Evolutionary conservation across 2,329 filamentous ascomycete genomes (phyloP).

Genomic region (Hirsutella minnesotensis): DNA sequence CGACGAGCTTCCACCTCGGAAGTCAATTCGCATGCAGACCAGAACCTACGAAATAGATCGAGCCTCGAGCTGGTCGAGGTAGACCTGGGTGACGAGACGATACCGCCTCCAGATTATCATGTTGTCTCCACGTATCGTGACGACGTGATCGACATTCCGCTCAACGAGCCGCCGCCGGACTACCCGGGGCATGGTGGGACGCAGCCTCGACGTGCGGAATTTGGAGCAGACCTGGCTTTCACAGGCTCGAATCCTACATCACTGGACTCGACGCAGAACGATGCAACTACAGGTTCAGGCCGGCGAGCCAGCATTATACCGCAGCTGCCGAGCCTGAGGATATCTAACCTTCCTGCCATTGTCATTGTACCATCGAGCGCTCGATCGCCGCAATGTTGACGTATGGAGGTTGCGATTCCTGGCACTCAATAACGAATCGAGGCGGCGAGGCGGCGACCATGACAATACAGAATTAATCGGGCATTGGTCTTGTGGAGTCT

Average conservation of each 20-base stretch:
- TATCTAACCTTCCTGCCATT: constrained; percentile 41
- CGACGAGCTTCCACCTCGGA: constrained; percentile 29
- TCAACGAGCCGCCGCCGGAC: constrained; percentile 37
- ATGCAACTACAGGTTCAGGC: neutral
- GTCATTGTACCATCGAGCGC: constrained; percentile 8
- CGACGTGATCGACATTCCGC: constrained; percentile 27
- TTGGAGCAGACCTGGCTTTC: neutral
- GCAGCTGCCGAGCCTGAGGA: constrained; percentile 39
- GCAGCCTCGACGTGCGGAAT: constrained; percentile 7
- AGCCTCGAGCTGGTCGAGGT: constrained; percentile 41
- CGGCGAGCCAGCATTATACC: constrained; percentile 29
- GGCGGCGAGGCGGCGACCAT: no score
- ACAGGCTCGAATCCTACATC: no score
- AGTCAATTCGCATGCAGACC: constrained; percentile 21
- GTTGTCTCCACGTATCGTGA: constrained; percentile 32
- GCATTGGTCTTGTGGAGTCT: no score
- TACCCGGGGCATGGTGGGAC: constrained; percentile 17
- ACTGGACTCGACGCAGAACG: no score
- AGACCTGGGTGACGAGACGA: constrained; percentile 32
- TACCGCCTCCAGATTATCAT: constrained; percentile 45
- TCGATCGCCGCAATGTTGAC: neutral
- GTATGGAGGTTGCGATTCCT: neutral
- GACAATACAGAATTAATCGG: no score
- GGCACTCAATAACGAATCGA: no score
- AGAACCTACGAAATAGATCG: constrained; percentile 31